Evolutionary conservation across 106 monocot genomes (phyloP).

Genomic region (Phalaenopsis aphrodite): DNA sequence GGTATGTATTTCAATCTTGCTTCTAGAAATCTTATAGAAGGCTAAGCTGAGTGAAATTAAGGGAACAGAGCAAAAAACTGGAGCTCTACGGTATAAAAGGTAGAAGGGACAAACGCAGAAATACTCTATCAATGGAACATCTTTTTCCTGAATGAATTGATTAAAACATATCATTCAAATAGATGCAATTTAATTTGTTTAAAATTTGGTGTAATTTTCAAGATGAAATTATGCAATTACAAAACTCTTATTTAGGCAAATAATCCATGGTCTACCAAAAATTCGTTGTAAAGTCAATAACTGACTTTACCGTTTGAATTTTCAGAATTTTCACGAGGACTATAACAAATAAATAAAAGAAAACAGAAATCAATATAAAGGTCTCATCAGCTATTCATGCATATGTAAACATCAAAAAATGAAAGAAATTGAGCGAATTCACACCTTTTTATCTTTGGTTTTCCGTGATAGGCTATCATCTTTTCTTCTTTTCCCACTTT

Average conservation of each 20-base stretch:
- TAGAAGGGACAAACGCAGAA: background rate
- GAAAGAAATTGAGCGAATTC: background rate
- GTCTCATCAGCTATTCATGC: background rate
- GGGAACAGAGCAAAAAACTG: background rate
- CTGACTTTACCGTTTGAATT: no score
- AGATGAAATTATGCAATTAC: background rate
- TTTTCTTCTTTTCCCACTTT: slow-evolving; percentile 88
- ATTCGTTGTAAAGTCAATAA: background rate
- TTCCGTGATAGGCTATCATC: slow-evolving; percentile 70
- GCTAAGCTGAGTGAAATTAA: background rate
- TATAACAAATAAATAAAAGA: no score
- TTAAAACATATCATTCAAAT: background rate
- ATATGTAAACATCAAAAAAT: background rate
- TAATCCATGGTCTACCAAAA: background rate
- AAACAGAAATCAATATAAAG: background rate
- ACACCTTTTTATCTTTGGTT: slow-evolving; percentile 91
- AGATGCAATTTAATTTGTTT: background rate
- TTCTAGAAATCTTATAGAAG: no score
- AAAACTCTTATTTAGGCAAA: background rate
- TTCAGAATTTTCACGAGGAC: no score
- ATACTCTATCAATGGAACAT: background rate
- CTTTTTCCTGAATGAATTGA: background rate
- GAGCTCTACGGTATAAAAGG: background rate
- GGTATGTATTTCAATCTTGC: no score
- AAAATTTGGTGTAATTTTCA: background rate